Evolutionary conservation across 768 basidiomycete genomes (phyloP).

Genomic region (Imleria badia): DNA sequence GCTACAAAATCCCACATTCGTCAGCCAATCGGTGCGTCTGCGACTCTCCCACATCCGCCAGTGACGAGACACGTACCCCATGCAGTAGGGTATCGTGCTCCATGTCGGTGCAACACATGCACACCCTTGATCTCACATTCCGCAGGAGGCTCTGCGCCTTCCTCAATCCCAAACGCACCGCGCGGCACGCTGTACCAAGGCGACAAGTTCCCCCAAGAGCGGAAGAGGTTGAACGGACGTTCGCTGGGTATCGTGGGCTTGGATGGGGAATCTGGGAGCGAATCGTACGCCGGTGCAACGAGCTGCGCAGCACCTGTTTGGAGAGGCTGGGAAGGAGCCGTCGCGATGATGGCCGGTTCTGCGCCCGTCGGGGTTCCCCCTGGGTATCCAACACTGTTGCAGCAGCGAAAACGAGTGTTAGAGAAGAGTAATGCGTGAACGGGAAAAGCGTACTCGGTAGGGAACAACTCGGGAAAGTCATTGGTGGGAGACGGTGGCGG

Average conservation of each 20-base stretch:
- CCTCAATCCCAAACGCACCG: constrained; percentile 69
- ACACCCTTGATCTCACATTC: constrained; percentile 71
- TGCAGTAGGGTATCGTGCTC: constrained; percentile 71
- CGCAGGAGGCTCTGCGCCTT: constrained; percentile 66
- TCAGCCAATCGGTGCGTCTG: neutral
- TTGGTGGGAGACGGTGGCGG: constrained; percentile 78
- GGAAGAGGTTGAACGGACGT: constrained; percentile 62
- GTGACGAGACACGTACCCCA: constrained; percentile 45
- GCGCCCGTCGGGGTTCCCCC: constrained; percentile 80
- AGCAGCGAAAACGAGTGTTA: neutral
- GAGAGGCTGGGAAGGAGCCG: constrained; percentile 75
- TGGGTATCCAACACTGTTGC: constrained; percentile 60
- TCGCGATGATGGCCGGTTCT: constrained; percentile 68
- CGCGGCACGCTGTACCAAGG: constrained; percentile 80
- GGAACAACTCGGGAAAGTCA: constrained; percentile 68
- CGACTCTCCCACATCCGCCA: too few relatives aligned
- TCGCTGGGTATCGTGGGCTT: constrained; percentile 13
- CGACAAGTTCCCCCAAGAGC: constrained; percentile 80
- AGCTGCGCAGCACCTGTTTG: constrained; percentile 70
- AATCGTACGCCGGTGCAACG: constrained; percentile 43
- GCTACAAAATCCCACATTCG: constrained; percentile 34
- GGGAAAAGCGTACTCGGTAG: constrained; percentile 42
- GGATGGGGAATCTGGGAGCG: constrained; percentile 22
- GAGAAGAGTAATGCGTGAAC: neutral
- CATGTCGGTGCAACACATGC: constrained; percentile 81